Conservation (phyloP, 805 yeast species). For the Naumovozyma baii region DNA sequence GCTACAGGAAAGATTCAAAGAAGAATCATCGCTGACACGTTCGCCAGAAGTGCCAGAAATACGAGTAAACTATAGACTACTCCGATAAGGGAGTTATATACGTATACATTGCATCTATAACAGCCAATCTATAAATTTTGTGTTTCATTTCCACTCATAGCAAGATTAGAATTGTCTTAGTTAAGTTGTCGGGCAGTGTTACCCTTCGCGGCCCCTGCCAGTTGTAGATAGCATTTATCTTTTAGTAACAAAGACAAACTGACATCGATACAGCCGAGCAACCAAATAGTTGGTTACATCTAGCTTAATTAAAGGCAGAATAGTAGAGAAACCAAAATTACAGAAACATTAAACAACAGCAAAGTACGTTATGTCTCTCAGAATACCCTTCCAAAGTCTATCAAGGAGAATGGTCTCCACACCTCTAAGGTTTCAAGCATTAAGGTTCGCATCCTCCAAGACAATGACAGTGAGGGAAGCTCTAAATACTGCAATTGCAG, state of each 20-base stretch:
- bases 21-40: constrained; percentile 48
- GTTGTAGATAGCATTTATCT: neutral
- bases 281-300: too few species aligned
- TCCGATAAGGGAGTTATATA: neutral
- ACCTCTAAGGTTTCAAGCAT: constrained; percentile 5
- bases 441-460: constrained; percentile 35
- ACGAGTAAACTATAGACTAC: constrained; percentile 8
- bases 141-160: too few species aligned
- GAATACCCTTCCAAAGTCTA: constrained; percentile 5
- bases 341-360: neutral
- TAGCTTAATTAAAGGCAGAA: neutral
- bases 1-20: constrained; percentile 74
- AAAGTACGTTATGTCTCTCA: constrained; percentile 7
- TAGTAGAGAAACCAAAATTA: neutral
- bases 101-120: too few species aligned
- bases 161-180: too few species aligned
- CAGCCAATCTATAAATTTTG: too few species aligned
- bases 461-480: constrained; percentile 95
- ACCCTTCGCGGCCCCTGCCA: neutral
- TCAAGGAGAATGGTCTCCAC: constrained; percentile 11
- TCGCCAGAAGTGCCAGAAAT: constrained; percentile 29
- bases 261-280: neutral
- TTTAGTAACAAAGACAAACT: too few species aligned
- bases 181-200: too few species aligned
- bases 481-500: constrained; percentile 86